Evolutionary conservation across 2,329 filamentous ascomycete species (phyloP).

Genomic region (Amesomyces nigricolor): DNA sequence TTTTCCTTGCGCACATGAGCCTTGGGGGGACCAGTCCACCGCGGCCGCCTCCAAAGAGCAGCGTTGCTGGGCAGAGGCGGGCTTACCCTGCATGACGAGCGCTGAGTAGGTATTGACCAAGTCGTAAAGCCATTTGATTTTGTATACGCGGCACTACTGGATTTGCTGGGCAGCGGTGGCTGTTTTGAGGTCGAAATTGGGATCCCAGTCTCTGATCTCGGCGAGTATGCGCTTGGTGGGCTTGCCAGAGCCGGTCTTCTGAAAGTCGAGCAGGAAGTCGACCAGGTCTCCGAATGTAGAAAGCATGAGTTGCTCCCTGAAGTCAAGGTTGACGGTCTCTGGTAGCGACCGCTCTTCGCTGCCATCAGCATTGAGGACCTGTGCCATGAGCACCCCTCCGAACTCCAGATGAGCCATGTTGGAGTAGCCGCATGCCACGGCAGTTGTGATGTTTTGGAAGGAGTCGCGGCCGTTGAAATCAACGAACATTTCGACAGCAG

Average conservation of each 20-base stretch:
- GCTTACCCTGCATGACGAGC: constrained; percentile 36
- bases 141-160: constrained; percentile 43
- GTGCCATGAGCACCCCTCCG: no score
- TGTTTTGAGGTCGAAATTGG: constrained; percentile 33
- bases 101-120: constrained; percentile 42
- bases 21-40: constrained; percentile 39
- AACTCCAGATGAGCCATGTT: no score
- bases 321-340: constrained; percentile 28
- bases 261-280: constrained; percentile 43
- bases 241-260: constrained; percentile 39
- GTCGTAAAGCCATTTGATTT: constrained; percentile 49
- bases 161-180: constrained; percentile 36
- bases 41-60: constrained; percentile 25
- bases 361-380: no score
- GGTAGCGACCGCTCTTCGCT: constrained; percentile 21
- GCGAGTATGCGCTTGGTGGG: constrained; percentile 41
- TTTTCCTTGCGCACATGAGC: constrained; percentile 34
- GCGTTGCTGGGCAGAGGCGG: constrained; percentile 31
- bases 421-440: no score
- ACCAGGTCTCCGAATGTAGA: constrained; percentile 39
- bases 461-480: no score
- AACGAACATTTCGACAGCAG: no score
- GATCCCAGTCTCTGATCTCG: constrained; percentile 38
- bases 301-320: constrained; percentile 40
- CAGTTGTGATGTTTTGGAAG: no score